phyloP scores from a whole-genome alignment of 768 basidiomycete genomes.

The Crassisporium funariophilum region DNA sequence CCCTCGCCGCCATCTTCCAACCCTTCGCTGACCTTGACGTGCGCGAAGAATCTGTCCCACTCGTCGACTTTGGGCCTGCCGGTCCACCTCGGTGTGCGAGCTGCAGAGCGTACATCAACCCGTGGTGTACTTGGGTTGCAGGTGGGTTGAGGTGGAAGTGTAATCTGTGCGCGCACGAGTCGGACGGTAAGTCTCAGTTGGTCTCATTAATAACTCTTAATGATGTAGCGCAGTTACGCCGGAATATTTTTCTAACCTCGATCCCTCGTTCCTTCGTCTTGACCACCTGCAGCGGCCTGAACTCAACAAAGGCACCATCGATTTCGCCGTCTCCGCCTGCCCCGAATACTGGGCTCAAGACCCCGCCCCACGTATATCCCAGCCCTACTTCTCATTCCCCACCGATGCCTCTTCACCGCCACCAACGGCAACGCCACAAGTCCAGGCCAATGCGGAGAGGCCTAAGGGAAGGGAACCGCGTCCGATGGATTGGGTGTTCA shows the following conservation, averaged over 20 bases:
- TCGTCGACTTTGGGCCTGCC: constrained; percentile 66
- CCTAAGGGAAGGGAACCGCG: constrained; percentile 62
- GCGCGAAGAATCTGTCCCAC: constrained; percentile 77
- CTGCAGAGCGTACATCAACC: constrained; percentile 91
- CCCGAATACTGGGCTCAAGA: constrained; percentile 85
- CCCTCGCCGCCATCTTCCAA: constrained; percentile 82
- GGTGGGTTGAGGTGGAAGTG: constrained; percentile 90
- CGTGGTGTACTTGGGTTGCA: constrained; percentile 85
- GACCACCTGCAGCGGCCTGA: constrained; percentile 86
- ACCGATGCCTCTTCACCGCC: too few species aligned
- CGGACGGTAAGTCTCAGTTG: constrained; percentile 85
- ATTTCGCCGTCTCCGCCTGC: constrained; percentile 69
- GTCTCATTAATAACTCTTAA: too few species aligned
- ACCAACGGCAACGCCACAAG: neutral
- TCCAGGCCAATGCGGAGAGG: too few species aligned
- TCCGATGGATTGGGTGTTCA: constrained; percentile 81
- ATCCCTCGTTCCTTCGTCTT: constrained; percentile 72
- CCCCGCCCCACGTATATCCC: constrained; percentile 53
- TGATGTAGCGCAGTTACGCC: constrained; percentile 75
- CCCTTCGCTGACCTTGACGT: constrained; percentile 86
- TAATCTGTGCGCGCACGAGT: constrained; percentile 84
- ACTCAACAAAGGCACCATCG: constrained; percentile 87
- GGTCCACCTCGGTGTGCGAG: constrained; percentile 85
- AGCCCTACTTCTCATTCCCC: constrained; percentile 59
- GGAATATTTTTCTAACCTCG: constrained; percentile 85